Conservation (phyloP, 257 asterid species). For the Ilex aquifolium region DNA sequence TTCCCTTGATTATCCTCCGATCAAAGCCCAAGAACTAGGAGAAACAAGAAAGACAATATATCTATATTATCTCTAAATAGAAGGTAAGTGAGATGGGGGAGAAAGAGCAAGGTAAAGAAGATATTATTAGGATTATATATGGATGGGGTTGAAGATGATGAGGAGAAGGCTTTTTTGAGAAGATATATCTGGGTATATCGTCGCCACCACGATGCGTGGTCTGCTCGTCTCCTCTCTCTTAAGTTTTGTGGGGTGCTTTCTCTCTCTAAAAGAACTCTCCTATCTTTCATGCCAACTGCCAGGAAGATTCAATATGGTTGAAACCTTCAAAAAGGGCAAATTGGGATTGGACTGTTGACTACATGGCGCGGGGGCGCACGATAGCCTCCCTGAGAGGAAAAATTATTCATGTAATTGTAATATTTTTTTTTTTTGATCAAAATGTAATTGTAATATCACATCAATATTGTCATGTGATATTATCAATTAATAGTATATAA, state of each 20-base stretch:
- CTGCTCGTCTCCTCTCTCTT: conserved; percentile 20
- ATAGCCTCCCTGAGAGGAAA: too few species aligned
- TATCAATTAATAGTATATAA: too few species aligned
- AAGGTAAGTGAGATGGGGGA: conserved; percentile 7
- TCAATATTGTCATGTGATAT: too few species aligned
- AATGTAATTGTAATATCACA: too few species aligned
- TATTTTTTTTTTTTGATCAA: too few species aligned
- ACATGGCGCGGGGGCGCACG: too few species aligned
- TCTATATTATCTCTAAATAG: background rate
- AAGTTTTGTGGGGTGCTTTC: background rate
- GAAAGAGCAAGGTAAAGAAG: conserved; percentile 2
- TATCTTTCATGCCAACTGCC: conserved; percentile 16
- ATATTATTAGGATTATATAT: conserved; percentile 3
- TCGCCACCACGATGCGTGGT: conserved; percentile 24
- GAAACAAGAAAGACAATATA: background rate
- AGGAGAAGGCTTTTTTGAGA: background rate
- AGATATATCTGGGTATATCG: conserved; percentile 1
- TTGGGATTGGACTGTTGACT: too few species aligned
- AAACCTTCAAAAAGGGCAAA: conserved; percentile 19
- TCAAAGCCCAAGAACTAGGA: conserved; percentile 3
- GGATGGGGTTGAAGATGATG: background rate
- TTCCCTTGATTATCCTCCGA: background rate
- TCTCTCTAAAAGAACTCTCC: background rate
- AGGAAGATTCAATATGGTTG: conserved; percentile 24
- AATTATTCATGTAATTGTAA: too few species aligned